Evolutionary conservation across 2,329 filamentous ascomycete species (phyloP).

Genomic region (Nannizziopsis barbatae): DNA sequence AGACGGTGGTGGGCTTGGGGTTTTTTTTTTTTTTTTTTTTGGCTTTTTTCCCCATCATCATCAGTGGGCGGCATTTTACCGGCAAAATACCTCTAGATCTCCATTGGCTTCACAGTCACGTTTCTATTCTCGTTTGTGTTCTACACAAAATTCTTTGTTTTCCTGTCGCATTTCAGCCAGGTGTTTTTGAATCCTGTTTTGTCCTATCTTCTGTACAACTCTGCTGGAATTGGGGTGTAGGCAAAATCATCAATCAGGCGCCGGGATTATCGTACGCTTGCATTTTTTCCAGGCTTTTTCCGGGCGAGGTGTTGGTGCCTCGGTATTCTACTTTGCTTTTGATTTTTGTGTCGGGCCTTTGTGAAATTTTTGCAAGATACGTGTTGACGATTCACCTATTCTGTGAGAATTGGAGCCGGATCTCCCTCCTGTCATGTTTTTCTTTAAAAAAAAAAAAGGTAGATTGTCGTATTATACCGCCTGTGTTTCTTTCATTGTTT

Average conservation of each 20-base stretch:
- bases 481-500: not conserved
- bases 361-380: conserved; percentile 3
- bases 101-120: conserved; percentile 6
- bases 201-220: conserved; percentile 9
- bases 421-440: conserved; percentile 5
- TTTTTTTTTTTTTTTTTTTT: conserved; percentile 1
- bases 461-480: not conserved
- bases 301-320: conserved; percentile 11
- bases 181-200: conserved; percentile 9
- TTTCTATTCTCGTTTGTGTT: conserved; percentile 1
- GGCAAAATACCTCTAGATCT: conserved; percentile 4
- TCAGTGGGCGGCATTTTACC: conserved; percentile 3
- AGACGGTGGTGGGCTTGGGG: conserved; percentile 3
- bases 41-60: no score
- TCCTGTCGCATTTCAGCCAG: conserved; percentile 6
- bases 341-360: conserved; percentile 1
- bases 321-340: conserved; percentile 6
- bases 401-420: conserved; percentile 6
- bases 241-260: conserved; percentile 9
- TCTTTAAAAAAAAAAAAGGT: not conserved
- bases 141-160: not conserved
- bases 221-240: conserved; percentile 6
- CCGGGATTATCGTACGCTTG: conserved; percentile 4
- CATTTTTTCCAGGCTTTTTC: conserved; percentile 2
- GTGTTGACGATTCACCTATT: conserved; percentile 9